Base-by-base conservation (phyloP, 2,329 filamentous ascomycete genomes). In the Stagonosporopsis rhizophila region DNA sequence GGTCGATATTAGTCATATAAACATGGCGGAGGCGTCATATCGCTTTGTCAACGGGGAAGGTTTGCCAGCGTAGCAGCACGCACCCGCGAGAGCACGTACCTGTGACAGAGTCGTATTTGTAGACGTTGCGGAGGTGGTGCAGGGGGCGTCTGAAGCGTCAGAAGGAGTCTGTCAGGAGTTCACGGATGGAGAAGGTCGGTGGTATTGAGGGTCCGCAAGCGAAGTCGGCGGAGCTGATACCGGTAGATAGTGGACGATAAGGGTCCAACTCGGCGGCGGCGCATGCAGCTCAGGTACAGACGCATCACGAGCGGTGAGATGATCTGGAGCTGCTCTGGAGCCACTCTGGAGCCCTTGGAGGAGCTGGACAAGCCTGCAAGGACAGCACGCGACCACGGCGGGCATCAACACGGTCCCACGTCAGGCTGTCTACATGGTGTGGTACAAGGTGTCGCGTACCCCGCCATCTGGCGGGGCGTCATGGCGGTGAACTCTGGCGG, bases 151-250 rank as follows among this genome's bases (percentile, higher is more conserved):
- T 44, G 42, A 52, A 52, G 53, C 53, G 53, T 56, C 47, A 52
- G 44, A 32, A 11, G 56, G 32, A 49, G 41, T 44, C 39, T 27
- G 62, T 62, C 63, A 69, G 58, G 45, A 60, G 61, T 45, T 17
- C 14, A 23, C 50, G 53, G 53, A 22, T 52, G 53, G 53, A 23
- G 53, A 48, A 23, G 53, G 38, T 22, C 32, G 53, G 47, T 56
- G 46, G 12, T 34, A 47, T 34, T 56, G 56, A 58, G 57, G 51
- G 54, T 62, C 60, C 69, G 69, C 30, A 11, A 39, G 22, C 50
- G 70, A 70, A 65, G 60, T 75, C 72, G 72, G 72, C 67, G 35
- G 23, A 54, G 40, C 23, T 20, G 70, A 70, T 66, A 67, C 23
- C 15, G 70, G 69, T 66, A 67, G 56, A 46, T 56, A 56, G 38